Percentiles rank a stretch among this genome's conserved stretches.
Conservation (phyloP, 108 stramenopile genomes). For the Parmales sp. region DNA sequence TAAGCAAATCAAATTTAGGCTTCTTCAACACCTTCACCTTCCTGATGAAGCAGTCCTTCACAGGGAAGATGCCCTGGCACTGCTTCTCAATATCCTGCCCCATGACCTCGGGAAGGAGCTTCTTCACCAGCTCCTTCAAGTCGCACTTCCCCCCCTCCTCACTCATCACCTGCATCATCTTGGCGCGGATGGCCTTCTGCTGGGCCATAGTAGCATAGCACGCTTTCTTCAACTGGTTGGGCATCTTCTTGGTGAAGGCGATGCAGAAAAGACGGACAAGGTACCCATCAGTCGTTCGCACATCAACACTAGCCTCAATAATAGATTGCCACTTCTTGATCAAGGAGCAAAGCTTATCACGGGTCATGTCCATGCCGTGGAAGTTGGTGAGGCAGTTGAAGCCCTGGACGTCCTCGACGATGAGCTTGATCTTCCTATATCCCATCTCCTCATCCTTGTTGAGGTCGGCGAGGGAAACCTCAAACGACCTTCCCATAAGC, state of each 20-base stretch:
- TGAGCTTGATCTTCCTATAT: slow-evolving; percentile 96
- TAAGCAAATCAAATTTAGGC: slow-evolving; percentile 99
- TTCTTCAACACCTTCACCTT: slow-evolving; percentile 99
- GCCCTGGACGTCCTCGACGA: slow-evolving; percentile 98
- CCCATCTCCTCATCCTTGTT: slow-evolving; percentile 86
- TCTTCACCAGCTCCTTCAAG: slow-evolving; percentile 92
- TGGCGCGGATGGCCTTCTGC: slow-evolving; percentile 86
- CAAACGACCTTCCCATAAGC: slow-evolving; percentile 96
- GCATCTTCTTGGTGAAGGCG: slow-evolving; percentile 94
- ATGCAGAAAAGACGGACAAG: slow-evolving; percentile 95
- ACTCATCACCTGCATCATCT: slow-evolving; percentile 92
- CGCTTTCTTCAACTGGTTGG: slow-evolving; percentile 90
- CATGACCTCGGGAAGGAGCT: slow-evolving; percentile 87
- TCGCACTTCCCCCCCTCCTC: slow-evolving; percentile 94
- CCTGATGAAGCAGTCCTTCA: slow-evolving; percentile 97
- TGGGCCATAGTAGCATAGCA: slow-evolving; percentile 96
- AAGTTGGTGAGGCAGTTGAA: slow-evolving; percentile 96
- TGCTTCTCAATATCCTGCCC: slow-evolving; percentile 83
- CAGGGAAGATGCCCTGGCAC: slow-evolving; percentile 84
- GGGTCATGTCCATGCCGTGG: slow-evolving; percentile 99
- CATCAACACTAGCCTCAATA: slow-evolving; percentile 97
- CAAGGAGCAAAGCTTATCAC: slow-evolving; percentile 97
- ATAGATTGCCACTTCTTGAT: slow-evolving; percentile 99
- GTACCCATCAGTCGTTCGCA: slow-evolving; percentile 97
- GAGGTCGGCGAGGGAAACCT: slow-evolving; percentile 92